A percentile compares a stretch with the other conserved stretches of the same genome.
These are phyloP conservation scores for Hansenula sp. DNA, from an alignment of 1,139 yeast genomes.

Conservation along the genomic window DNA sequence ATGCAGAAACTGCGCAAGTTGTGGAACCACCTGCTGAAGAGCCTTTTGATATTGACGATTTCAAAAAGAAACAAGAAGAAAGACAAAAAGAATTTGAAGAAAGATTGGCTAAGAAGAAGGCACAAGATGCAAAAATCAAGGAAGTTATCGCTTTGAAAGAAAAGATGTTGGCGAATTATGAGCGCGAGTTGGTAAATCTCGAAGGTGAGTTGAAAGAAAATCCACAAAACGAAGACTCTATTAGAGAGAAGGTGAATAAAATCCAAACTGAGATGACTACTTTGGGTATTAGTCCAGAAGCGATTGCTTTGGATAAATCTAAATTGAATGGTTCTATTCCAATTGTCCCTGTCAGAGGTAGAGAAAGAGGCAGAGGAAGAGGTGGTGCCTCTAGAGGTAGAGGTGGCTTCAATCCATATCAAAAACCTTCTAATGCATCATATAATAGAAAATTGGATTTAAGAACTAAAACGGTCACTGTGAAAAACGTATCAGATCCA, in stretches of 20 bases:
- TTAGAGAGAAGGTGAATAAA: slow-evolving; percentile 20
- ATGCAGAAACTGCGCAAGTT: slow-evolving; percentile 7
- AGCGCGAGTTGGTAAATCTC: slow-evolving; percentile 27
- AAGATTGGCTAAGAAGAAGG: slow-evolving; percentile 31
- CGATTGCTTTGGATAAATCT: slow-evolving; percentile 17
- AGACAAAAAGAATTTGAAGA: slow-evolving; percentile 40
- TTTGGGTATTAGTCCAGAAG: slow-evolving; percentile 20
- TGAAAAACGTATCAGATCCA: slow-evolving; percentile 18
- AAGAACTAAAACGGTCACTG: slow-evolving; percentile 17
- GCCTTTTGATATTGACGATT: slow-evolving; percentile 32
- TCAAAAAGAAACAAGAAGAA: slow-evolving; percentile 32
- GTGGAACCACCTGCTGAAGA: slow-evolving; percentile 9
- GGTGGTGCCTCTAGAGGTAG: slow-evolving; percentile 17
- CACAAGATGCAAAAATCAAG: slow-evolving; percentile 29
- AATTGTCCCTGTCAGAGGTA: slow-evolving; percentile 3
- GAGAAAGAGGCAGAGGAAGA: slow-evolving; percentile 21
- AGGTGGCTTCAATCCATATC: slow-evolving; percentile 14
- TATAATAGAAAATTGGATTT: slow-evolving; percentile 16
- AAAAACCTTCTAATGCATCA: slow-evolving; percentile 7
- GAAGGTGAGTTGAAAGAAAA: slow-evolving; percentile 16
- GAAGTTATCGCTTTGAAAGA: slow-evolving; percentile 32
- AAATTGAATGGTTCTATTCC: slow-evolving; percentile 22
- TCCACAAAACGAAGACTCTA: slow-evolving; percentile 23
- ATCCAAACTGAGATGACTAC: slow-evolving; percentile 15
- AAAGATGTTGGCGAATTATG: slow-evolving; percentile 27